Evolutionary conservation across 176 grass and related monocot genomes (phyloP), one percentile per base, ranked within the genome.

Genomic region (Ampelocalamus luodianensis): DNA sequence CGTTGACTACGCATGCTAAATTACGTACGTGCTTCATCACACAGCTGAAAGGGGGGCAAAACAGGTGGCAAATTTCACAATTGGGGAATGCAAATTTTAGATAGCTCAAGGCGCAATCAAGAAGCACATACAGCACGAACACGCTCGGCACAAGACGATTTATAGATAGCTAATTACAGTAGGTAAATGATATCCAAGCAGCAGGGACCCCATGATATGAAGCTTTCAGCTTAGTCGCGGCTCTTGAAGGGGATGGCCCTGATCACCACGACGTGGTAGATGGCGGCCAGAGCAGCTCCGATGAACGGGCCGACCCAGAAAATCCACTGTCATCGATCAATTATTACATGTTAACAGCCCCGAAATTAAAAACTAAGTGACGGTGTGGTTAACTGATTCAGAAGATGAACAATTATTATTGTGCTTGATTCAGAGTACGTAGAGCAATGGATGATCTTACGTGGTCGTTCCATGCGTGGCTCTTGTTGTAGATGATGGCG

Each of bases 241-340:
- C 74, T 91, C 90, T 94, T 97, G 92, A 97, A 97, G 83, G 95
- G 95, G 68, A 97, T 92, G 12, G 95, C 95, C 70, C 92, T 87
- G 88, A 97, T 94, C 46, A 97, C 78, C 36, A 97, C 88, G 36
- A 91, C 88, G 86, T 97, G 95, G 90, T 97, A 97, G 7, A 94
- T 63, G 46, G 95, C 95, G 24, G 92, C 95, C 20, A 97, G 92
- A 34, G 92, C 95, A 36, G 95, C 95, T 76, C 95, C 95, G 71
- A 97, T 92, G 88, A 97, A 94, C 1, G 95, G 95, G 0, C 95
- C 95, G 0, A 97, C 90, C 95, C 95, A 97, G 90, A 97, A 97
- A 81, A 97, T 97, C 95, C 95, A 97, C 95, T 94, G 90, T 26
- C 43, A 72, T 29, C 13, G 18, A 43, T 18, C 37, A 42, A 56